These are phyloP conservation scores for Agaricus sinodeliciosus DNA, from an alignment of 768 basidiomycete species.

Conservation along the genomic window DNA sequence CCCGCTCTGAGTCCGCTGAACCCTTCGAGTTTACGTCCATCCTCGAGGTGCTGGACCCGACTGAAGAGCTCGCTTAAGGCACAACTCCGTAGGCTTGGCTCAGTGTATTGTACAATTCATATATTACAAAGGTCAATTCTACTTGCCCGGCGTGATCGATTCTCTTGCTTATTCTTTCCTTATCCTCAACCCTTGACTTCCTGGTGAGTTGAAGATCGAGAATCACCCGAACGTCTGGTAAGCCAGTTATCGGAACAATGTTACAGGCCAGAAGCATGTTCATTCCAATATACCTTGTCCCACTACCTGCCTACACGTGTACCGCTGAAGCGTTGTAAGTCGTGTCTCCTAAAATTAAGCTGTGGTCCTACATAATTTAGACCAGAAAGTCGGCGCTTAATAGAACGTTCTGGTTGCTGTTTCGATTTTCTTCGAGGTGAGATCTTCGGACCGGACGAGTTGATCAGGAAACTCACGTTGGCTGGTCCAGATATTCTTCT, in stretches of 20 bases:
- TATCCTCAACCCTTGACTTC: too few species aligned
- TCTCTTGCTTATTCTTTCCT: neutral
- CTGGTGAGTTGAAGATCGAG: too few species aligned
- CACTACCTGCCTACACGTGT: too few species aligned
- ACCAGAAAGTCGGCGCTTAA: neutral
- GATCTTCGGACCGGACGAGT: neutral
- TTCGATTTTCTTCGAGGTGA: neutral
- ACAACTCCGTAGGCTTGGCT: neutral
- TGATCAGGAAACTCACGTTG: too few species aligned
- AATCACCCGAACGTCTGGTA: too few species aligned
- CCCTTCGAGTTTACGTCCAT: neutral
- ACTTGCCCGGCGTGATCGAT: neutral
- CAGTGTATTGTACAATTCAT: neutral
- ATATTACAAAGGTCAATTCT: neutral
- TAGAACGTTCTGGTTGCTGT: neutral
- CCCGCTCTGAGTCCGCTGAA: neutral
- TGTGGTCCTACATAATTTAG: neutral
- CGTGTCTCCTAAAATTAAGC: neutral
- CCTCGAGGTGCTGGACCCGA: neutral
- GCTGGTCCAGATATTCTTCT: too few species aligned
- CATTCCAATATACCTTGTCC: too few species aligned
- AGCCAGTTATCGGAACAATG: too few species aligned
- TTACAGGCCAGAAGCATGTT: too few species aligned
- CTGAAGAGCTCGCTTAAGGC: neutral
- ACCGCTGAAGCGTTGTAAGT: neutral